A percentile compares a stretch with the other conserved stretches of the same genome.
Evolutionary conservation across 345 rosid genomes (phyloP).

Genomic region (Pistacia integerrima): DNA sequence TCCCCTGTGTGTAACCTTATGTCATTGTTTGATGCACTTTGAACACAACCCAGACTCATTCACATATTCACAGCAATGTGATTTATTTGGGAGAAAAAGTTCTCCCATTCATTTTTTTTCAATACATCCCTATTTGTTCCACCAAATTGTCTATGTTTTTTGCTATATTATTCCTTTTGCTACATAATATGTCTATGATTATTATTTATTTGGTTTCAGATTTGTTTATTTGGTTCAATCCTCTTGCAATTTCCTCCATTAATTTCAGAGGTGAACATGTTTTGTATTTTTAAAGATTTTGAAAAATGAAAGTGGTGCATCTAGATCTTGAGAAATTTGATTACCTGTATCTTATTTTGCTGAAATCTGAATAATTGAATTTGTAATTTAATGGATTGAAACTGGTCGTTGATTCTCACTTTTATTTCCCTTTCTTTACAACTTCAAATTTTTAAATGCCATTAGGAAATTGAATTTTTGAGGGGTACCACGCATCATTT

Average conservation of each 20-base stretch:
- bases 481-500: too few species aligned
- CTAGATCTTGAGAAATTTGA: constrained; percentile 5
- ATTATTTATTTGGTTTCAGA: constrained; percentile 3
- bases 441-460: background rate
- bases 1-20: constrained; percentile 37
- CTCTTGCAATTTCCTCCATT: too few species aligned
- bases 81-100: constrained; percentile 33
- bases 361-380: too few species aligned
- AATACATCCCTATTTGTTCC: background rate
- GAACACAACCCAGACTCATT: constrained; percentile 25
- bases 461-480: too few species aligned
- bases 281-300: background rate
- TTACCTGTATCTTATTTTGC: background rate
- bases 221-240: background rate
- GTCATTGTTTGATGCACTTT: constrained; percentile 22
- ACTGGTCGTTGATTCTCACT: background rate
- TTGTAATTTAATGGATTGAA: background rate
- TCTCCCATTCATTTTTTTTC: constrained; percentile 22
- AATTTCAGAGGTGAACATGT: background rate
- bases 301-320: constrained; percentile 2
- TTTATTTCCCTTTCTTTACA: constrained; percentile 13
- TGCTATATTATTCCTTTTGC: constrained; percentile 2
- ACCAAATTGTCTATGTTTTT: background rate
- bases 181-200: background rate
- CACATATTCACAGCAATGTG: constrained; percentile 16